A percentile compares a stretch with the other conserved stretches of the same genome.
phyloP scores from a whole-genome alignment of 1,284 basidiomycete species.

The Violaceomyces palustris region DNA sequence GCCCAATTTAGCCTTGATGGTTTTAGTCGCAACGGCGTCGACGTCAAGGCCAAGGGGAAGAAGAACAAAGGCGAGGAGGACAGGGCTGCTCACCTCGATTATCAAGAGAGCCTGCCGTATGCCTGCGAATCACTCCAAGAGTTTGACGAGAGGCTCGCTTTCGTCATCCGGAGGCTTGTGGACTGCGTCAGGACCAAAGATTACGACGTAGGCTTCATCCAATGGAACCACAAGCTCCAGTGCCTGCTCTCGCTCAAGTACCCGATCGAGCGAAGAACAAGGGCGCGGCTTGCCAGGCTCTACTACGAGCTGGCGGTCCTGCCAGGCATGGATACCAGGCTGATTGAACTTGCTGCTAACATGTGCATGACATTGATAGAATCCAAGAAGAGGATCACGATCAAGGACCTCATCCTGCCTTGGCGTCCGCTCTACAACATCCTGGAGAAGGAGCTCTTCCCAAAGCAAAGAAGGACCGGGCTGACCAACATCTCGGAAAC shows the following conservation, averaged over 20 bases:
- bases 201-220: conserved; percentile 56
- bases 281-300: conserved; percentile 70
- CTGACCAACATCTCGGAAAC: conserved; percentile 64
- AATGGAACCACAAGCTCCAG: conserved; percentile 56
- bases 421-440: conserved; percentile 82
- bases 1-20: conserved; percentile 19
- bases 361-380: conserved; percentile 68
- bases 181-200: conserved; percentile 77
- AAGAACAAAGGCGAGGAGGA: conserved; percentile 22
- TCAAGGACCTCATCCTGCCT: conserved; percentile 77
- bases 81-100: conserved; percentile 40
- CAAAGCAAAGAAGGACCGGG: conserved; percentile 59
- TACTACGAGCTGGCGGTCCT: conserved; percentile 75
- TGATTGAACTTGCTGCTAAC: conserved; percentile 67
- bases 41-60: conserved; percentile 6
- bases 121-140: conserved; percentile 70
- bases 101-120: conserved; percentile 63
- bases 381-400: conserved; percentile 69
- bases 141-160: conserved; percentile 75
- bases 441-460: conserved; percentile 74
- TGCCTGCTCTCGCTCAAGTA: conserved; percentile 52
- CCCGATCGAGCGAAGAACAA: conserved; percentile 57
- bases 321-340: conserved; percentile 68
- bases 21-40: neutral
- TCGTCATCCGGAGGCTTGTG: conserved; percentile 67